phyloP scores from a whole-genome alignment of 805 yeast genomes.

The Yarrowia porcina region DNA sequence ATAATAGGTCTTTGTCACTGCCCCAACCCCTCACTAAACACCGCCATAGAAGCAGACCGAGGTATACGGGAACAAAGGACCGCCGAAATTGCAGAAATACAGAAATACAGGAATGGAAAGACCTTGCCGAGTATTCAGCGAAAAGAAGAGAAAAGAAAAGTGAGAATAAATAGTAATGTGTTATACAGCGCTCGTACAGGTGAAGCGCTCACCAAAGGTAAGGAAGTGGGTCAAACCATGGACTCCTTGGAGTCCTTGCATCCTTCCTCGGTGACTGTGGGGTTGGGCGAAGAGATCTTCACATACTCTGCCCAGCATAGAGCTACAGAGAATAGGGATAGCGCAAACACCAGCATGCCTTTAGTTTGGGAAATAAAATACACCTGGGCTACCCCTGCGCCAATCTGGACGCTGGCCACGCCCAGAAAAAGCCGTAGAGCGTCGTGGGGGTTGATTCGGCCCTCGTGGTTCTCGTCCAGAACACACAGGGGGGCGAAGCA shows the following conservation, averaged over 20 bases:
- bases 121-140: too few relatives aligned
- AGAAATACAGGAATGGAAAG: too few relatives aligned
- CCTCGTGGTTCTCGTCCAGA: background rate
- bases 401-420: background rate
- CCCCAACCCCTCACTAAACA: too few relatives aligned
- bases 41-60: too few relatives aligned
- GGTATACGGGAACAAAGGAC: background rate
- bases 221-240: background rate
- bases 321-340: background rate
- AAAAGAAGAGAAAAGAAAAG: background rate
- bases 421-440: background rate
- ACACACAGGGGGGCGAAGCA: background rate
- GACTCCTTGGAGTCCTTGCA: background rate
- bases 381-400: background rate
- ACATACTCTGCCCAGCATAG: conserved; percentile 5
- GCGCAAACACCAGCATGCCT: background rate
- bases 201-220: background rate
- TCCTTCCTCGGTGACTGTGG: background rate
- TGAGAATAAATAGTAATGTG: background rate
- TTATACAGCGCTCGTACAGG: background rate
- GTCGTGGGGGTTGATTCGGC: background rate
- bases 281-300: background rate
- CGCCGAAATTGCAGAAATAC: background rate
- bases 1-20: too few relatives aligned
- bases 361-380: background rate